phyloP scores from a whole-genome alignment of 1,284 basidiomycete genomes.

The Gomphus bonarii region DNA sequence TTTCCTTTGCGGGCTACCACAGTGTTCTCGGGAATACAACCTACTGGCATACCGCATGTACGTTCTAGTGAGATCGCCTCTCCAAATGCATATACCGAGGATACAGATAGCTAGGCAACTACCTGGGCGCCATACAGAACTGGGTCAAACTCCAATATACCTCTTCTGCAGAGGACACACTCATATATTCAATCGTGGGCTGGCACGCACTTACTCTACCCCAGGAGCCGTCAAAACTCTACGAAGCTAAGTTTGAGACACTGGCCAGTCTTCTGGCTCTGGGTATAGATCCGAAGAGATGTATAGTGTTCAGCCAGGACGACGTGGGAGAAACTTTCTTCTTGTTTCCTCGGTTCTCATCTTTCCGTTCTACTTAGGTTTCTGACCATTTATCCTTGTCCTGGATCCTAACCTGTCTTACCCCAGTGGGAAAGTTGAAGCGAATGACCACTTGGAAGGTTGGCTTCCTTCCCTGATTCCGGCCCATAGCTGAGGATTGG shows the following conservation, averaged over 20 bases:
- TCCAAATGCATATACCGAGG: conserved; percentile 1
- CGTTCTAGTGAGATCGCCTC: conserved; percentile 17
- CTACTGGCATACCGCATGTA: conserved; percentile 55
- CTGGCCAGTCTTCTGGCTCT: conserved; percentile 78
- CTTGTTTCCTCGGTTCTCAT: not conserved
- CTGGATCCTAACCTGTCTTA: conserved; percentile 84
- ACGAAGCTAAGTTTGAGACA: conserved; percentile 62
- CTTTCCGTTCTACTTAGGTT: conserved; percentile 39
- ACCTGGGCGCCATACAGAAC: conserved; percentile 81
- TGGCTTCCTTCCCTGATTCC: conserved; percentile 14
- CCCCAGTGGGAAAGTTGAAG: conserved; percentile 72
- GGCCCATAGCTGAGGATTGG: conserved; percentile 4
- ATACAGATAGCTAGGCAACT: conserved; percentile 73
- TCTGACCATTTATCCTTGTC: conserved; percentile 80
- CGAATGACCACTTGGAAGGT: conserved; percentile 98
- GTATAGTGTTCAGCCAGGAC: conserved; percentile 83
- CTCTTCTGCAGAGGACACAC: conserved; percentile 45
- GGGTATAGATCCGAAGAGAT: conserved; percentile 73
- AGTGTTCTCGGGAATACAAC: conserved; percentile 42
- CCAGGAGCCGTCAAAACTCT: conserved; percentile 62
- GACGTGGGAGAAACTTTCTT: conserved; percentile 42
- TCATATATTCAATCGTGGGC: conserved; percentile 85
- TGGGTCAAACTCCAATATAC: conserved; percentile 76
- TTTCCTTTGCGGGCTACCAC: conserved; percentile 10
- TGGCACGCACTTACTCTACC: conserved; percentile 91